Evolutionary conservation across 768 basidiomycete species (phyloP).

Genomic region (Vararia minispora): DNA sequence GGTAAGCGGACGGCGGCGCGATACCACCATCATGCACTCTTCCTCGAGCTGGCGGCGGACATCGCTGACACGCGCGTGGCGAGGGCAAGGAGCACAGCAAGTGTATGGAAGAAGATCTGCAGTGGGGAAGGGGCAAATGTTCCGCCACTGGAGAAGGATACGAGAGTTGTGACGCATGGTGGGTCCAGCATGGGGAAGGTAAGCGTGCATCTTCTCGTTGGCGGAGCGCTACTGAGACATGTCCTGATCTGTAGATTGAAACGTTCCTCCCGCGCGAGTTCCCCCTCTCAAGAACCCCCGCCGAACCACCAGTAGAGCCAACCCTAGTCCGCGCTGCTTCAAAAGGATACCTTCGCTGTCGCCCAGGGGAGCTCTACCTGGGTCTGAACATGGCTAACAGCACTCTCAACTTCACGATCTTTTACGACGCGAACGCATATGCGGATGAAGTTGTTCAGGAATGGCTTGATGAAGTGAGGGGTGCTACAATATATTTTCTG

Average conservation of each 20-base stretch:
- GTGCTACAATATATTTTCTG: constrained; percentile 23
- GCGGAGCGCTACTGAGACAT: neutral
- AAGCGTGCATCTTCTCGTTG: constrained; percentile 1
- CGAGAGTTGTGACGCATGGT: constrained; percentile 15
- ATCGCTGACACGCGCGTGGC: no score
- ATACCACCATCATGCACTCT: constrained; percentile 35
- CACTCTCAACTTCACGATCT: constrained; percentile 23
- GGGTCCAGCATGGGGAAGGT: constrained; percentile 19
- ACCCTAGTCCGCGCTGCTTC: constrained; percentile 5
- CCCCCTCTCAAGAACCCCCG: no score
- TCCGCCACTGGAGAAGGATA: no score
- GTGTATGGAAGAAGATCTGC: no score
- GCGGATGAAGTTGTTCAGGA: constrained; percentile 28
- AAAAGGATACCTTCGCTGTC: constrained; percentile 26
- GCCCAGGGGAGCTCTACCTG: constrained; percentile 38
- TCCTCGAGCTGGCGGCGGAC: constrained; percentile 22
- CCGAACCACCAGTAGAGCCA: no score
- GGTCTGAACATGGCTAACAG: constrained; percentile 26
- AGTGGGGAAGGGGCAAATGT: no score
- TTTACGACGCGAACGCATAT: constrained; percentile 37
- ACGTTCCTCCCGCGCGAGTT: constrained; percentile 11
- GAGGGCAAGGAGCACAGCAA: no score
- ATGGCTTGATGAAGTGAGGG: constrained; percentile 35
- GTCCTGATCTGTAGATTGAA: constrained; percentile 3
- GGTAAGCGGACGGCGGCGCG: constrained; percentile 24